phyloP scores from a whole-genome alignment of 805 yeast genomes.

The Tetrapisispora nanseiensis region DNA sequence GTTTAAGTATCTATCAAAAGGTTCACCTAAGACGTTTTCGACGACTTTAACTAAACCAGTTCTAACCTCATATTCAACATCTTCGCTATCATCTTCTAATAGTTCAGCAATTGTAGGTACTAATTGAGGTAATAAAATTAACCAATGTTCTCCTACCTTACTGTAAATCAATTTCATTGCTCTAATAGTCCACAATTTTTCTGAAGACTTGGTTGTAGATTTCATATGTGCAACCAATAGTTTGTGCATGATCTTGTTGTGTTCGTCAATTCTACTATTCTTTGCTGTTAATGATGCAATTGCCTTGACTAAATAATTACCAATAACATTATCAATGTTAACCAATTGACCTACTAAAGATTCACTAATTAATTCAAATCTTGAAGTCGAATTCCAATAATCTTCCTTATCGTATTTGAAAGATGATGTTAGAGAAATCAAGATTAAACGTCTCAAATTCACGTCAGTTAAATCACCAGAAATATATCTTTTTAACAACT shows the following conservation, averaged over 20 bases:
- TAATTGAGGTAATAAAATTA: conserved; percentile 79
- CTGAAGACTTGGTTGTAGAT: conserved; percentile 44
- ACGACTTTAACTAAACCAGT: conserved; percentile 82
- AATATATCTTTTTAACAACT: conserved; percentile 43
- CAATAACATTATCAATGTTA: conserved; percentile 62
- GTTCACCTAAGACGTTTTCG: conserved; percentile 89
- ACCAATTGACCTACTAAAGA: conserved; percentile 58
- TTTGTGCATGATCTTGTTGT: conserved; percentile 65
- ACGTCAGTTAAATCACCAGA: conserved; percentile 35
- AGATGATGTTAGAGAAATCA: conserved; percentile 66
- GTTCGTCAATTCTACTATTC: conserved; percentile 58
- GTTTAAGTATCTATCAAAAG: conserved; percentile 69
- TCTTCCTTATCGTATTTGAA: conserved; percentile 88
- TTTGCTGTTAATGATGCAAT: conserved; percentile 65
- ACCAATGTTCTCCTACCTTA: conserved; percentile 92
- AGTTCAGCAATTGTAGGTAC: conserved; percentile 94
- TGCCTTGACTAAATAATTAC: conserved; percentile 72
- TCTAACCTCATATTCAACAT: conserved; percentile 84
- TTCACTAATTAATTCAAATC: conserved; percentile 64
- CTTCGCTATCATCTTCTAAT: conserved; percentile 91
- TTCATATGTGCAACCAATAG: conserved; percentile 57
- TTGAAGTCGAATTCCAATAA: conserved; percentile 82
- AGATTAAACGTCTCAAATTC: conserved; percentile 60
- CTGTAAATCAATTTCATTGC: conserved; percentile 74
- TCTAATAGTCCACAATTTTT: conserved; percentile 72